phyloP scores from a whole-genome alignment of 1,284 basidiomycete species.

The Phenoliferia sp. region DNA sequence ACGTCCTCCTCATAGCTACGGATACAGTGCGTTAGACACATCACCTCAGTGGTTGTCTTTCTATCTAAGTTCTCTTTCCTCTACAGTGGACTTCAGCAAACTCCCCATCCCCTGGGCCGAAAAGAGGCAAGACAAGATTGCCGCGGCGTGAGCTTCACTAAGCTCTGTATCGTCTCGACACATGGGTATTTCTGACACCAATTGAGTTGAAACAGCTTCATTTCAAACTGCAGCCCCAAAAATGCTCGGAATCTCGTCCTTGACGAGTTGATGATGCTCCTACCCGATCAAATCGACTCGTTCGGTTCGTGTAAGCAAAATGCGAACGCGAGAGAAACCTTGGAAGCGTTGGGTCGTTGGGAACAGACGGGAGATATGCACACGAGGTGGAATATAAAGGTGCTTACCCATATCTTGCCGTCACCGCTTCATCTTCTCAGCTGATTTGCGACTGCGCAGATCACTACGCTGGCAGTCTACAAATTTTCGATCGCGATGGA shows the following conservation, averaged over 20 bases:
- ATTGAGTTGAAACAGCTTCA: too few species aligned
- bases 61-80: too few species aligned
- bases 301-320: constrained; percentile 20
- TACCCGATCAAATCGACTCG: constrained; percentile 20
- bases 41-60: too few species aligned
- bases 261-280: constrained; percentile 15
- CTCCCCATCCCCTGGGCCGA: not conserved
- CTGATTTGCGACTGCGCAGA: not conserved
- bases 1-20: not conserved
- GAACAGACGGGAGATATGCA: constrained; percentile 1
- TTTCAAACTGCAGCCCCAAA: constrained; percentile 4
- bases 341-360: constrained; percentile 2
- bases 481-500: constrained; percentile 28
- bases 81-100: not conserved
- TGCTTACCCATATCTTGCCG: not conserved
- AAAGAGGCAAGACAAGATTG: not conserved
- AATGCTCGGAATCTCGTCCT: constrained; percentile 15
- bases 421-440: not conserved
- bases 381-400: constrained; percentile 23
- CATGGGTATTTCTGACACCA: too few species aligned
- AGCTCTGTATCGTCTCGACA: too few species aligned
- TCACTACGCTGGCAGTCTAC: not conserved
- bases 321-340: constrained; percentile 5
- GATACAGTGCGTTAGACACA: too few species aligned
- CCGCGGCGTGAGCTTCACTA: too few species aligned